Conservation (phyloP, 805 yeast genomes). For the Teunomyces tritomae region DNA sequence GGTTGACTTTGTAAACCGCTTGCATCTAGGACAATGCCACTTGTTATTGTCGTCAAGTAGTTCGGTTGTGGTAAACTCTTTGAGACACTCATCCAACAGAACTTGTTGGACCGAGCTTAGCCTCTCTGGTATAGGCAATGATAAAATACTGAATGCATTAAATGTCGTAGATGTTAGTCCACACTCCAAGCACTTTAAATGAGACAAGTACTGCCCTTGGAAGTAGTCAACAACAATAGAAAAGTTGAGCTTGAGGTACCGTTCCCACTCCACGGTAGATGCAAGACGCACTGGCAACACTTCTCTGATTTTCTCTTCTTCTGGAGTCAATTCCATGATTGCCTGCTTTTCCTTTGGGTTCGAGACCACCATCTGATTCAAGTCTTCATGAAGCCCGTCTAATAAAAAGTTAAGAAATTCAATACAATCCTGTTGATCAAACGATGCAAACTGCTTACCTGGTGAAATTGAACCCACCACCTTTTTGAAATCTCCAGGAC, state of each 20-base stretch:
- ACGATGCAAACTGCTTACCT: constrained; percentile 55
- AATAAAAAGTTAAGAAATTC: constrained; percentile 74
- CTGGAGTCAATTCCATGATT: constrained; percentile 47
- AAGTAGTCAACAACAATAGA: constrained; percentile 78
- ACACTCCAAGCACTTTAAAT: constrained; percentile 70
- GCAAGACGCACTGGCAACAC: constrained; percentile 72
- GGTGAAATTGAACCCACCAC: constrained; percentile 66
- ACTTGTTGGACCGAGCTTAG: constrained; percentile 22
- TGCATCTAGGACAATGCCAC: constrained; percentile 83
- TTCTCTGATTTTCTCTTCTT: constrained; percentile 74
- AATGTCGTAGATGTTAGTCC: constrained; percentile 78
- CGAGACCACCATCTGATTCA: constrained; percentile 56
- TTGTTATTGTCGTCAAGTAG: constrained; percentile 71
- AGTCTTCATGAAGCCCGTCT: constrained; percentile 80
- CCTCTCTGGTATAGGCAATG: constrained; percentile 71
- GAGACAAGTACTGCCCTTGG: constrained; percentile 88
- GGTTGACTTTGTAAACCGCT: constrained; percentile 57
- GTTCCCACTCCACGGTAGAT: constrained; percentile 88
- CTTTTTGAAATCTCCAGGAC: constrained; percentile 64
- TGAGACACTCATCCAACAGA: constrained; percentile 62
- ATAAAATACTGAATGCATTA: constrained; percentile 74
- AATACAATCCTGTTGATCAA: constrained; percentile 82
- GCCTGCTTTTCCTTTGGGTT: constrained; percentile 31
- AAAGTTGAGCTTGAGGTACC: constrained; percentile 74
- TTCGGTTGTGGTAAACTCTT: constrained; percentile 75